Conservation (phyloP, 495 filamentous ascomycete species). For the Aspergillus carlsbadensis region DNA sequence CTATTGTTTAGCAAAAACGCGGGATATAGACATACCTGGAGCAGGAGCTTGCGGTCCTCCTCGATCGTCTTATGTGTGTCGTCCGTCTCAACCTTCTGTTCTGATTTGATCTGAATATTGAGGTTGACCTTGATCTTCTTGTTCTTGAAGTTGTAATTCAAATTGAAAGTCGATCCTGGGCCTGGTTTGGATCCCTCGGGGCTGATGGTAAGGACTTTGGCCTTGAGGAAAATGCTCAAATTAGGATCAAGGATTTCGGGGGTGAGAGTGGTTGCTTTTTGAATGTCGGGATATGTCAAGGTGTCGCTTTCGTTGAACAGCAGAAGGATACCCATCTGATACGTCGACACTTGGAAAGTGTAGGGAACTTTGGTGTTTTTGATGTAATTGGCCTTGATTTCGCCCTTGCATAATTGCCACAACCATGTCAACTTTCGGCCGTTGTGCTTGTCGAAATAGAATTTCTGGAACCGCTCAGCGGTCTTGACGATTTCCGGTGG, state of each 20-base stretch:
- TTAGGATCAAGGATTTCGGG: constrained; percentile 82
- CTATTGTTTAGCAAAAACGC: not conserved
- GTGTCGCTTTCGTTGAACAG: constrained; percentile 90
- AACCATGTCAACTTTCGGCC: constrained; percentile 96
- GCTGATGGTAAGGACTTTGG: constrained; percentile 72
- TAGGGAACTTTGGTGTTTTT: constrained; percentile 85
- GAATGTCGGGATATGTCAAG: constrained; percentile 85
- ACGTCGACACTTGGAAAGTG: constrained; percentile 96
- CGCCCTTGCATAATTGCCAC: constrained; percentile 97
- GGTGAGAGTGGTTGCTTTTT: constrained; percentile 72
- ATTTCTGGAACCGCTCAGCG: constrained; percentile 82
- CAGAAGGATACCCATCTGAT: constrained; percentile 95
- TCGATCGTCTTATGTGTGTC: constrained; percentile 99
- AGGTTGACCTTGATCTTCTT: constrained; percentile 98
- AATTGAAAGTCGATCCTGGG: constrained; percentile 67
- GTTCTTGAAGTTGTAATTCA: constrained; percentile 94
- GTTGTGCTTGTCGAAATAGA: constrained; percentile 94
- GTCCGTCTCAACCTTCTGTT: constrained; percentile 90
- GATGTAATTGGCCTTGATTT: constrained; percentile 90
- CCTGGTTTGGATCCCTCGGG: constrained; percentile 74
- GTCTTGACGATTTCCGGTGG: constrained; percentile 82
- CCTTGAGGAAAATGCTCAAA: constrained; percentile 80
- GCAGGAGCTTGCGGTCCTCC: constrained; percentile 91
- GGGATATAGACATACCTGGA: constrained; percentile 73
- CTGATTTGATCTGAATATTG: constrained; percentile 90